These are phyloP conservation scores for Cylindrotheca closterium DNA, from an alignment of 108 stramenopile genomes.

Conservation along the genomic window DNA sequence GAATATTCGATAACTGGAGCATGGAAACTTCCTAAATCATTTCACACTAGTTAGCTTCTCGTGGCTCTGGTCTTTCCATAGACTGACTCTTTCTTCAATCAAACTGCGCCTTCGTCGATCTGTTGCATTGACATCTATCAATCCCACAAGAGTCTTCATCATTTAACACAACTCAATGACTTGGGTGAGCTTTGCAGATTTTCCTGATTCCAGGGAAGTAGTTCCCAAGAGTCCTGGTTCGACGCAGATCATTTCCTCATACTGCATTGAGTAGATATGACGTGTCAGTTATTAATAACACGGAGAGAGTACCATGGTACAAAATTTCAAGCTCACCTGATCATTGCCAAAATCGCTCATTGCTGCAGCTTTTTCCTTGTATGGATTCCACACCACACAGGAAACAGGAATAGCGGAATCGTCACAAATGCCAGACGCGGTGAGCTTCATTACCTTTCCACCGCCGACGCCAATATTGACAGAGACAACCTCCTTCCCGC, in stretches of 20 bases:
- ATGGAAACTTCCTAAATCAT: conserved; percentile 3
- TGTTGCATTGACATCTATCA: too few species aligned
- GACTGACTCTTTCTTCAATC: too few species aligned
- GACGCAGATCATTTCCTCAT: conserved; percentile 83
- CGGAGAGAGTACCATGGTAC: too few species aligned
- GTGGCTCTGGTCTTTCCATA: too few species aligned
- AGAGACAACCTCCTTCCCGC: conserved; percentile 45
- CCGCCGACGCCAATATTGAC: conserved; percentile 47
- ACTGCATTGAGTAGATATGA: too few species aligned
- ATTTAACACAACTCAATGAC: conserved; percentile 46
- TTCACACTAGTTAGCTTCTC: too few species aligned
- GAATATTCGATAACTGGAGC: conserved; percentile 29
- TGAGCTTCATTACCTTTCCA: conserved; percentile 34
- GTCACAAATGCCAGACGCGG: conserved; percentile 47
- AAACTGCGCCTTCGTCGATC: too few species aligned
- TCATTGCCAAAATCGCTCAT: conserved; percentile 82
- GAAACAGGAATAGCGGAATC: conserved; percentile 52
- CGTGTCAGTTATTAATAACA: too few species aligned
- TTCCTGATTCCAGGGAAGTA: conserved; percentile 40
- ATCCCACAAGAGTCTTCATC: conserved; percentile 12
- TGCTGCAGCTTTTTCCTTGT: conserved; percentile 56
- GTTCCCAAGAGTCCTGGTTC: conserved; percentile 68
- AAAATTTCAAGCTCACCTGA: conserved; percentile 17
- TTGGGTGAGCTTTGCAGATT: conserved; percentile 54
- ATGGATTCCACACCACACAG: conserved; percentile 74